These are phyloP conservation scores for Diphasiastrum complanatum DNA, from an alignment of 83 land plant species.

Conservation along the genomic window DNA sequence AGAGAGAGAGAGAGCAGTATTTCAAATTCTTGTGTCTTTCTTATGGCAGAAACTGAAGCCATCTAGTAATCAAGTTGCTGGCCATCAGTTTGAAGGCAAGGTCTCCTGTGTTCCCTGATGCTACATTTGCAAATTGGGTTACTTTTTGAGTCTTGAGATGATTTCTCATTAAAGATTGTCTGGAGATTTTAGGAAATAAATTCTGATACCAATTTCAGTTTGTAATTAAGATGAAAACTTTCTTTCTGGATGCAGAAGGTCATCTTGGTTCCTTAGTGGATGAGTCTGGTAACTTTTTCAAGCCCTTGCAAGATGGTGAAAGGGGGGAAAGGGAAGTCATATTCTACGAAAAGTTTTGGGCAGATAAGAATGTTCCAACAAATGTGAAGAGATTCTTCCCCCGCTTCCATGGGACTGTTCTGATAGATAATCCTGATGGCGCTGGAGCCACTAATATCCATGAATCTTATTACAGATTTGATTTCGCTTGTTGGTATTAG, in stretches of 20 bases:
- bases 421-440: conserved; percentile 43
- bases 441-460: conserved; percentile 29
- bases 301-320: conserved; percentile 57
- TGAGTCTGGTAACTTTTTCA: conserved; percentile 69
- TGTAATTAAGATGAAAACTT: too few species aligned
- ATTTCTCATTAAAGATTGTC: conserved; percentile 30
- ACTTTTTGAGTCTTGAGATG: background rate
- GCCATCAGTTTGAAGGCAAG: conserved; percentile 12
- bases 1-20: too few species aligned
- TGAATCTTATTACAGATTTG: background rate
- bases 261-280: conserved; percentile 63
- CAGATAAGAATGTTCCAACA: conserved; percentile 39
- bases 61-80: conserved; percentile 14
- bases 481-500: background rate
- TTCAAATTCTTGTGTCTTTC: background rate
- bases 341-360: conserved; percentile 57
- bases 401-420: conserved; percentile 42
- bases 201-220: too few species aligned
- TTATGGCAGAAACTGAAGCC: conserved; percentile 2
- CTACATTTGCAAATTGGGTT: background rate
- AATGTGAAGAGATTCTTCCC: conserved; percentile 53
- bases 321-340: conserved; percentile 52
- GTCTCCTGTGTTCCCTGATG: background rate
- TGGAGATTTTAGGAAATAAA: too few species aligned
- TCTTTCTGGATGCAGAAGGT: conserved; percentile 39